A percentile compares a stretch with the other conserved stretches of the same genome.
Conservation (phyloP, 768 basidiomycete species). For the Kockovaella imperatae region DNA sequence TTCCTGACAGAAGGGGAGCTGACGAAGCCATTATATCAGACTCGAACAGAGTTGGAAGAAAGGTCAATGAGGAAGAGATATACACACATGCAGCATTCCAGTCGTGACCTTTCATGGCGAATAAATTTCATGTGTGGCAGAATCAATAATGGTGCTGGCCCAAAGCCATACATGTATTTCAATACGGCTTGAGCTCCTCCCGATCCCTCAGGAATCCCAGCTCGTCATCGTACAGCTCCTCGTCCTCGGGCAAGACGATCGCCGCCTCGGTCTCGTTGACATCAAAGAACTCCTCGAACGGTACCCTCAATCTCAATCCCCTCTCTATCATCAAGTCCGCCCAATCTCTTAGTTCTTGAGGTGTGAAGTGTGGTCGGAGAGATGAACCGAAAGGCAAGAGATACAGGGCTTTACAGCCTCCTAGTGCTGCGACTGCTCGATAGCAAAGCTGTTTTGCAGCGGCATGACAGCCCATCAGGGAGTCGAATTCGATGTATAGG, state of each 20-base stretch:
- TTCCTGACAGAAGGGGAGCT: conserved; percentile 56
- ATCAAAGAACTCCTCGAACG: conserved; percentile 37
- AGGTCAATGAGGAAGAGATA: too few relatives aligned
- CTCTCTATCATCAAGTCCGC: conserved; percentile 45
- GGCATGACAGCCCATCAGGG: conserved; percentile 26
- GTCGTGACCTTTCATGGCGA: too few relatives aligned
- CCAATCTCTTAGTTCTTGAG: conserved; percentile 44
- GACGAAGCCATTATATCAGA: conserved; percentile 45
- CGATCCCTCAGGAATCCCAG: conserved; percentile 36
- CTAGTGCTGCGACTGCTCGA: conserved; percentile 42
- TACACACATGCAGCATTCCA: too few relatives aligned
- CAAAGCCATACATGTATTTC: not conserved
- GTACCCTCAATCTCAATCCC: conserved; percentile 40
- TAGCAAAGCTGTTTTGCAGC: conserved; percentile 44
- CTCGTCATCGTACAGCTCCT: conserved; percentile 32
- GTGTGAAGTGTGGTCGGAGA: conserved; percentile 40
- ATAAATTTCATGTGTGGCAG: too few relatives aligned
- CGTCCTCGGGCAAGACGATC: conserved; percentile 24
- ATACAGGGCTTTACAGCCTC: conserved; percentile 46
- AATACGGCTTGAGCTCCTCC: conserved; percentile 43
- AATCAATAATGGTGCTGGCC: too few relatives aligned
- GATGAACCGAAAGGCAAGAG: conserved; percentile 43
- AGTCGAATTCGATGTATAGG: conserved; percentile 47
- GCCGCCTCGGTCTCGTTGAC: conserved; percentile 21
- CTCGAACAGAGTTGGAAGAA: too few relatives aligned